These are phyloP conservation scores for Russula sp. DNA, from an alignment of 768 basidiomycete genomes.

Conservation along the genomic window DNA sequence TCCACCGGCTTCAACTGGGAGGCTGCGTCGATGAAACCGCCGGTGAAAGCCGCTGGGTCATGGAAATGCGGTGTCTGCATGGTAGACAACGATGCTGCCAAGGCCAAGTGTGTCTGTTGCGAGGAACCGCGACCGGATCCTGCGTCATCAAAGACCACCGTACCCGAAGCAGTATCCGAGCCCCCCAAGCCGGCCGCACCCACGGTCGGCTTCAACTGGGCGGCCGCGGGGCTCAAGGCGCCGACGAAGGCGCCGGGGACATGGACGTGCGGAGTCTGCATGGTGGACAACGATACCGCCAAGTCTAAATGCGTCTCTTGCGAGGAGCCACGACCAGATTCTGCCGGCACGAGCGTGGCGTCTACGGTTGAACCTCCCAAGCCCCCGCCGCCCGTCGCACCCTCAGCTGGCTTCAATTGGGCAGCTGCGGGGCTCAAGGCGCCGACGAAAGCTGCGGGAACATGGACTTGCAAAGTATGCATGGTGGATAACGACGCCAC, in stretches of 20 bases:
- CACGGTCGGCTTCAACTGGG: slow-evolving; percentile 34
- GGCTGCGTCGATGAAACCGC: slow-evolving; percentile 29
- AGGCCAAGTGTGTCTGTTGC: slow-evolving; percentile 45
- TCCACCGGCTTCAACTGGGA: slow-evolving; percentile 29
- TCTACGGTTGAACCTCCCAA: background rate
- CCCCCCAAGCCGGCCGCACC: background rate
- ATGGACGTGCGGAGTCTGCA: slow-evolving; percentile 40
- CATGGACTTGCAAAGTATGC: slow-evolving; percentile 41
- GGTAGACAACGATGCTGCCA: slow-evolving; percentile 42
- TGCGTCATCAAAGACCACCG: background rate
- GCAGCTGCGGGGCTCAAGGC: slow-evolving; percentile 34
- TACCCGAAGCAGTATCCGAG: background rate
- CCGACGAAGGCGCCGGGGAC: slow-evolving; percentile 26
- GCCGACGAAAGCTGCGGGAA: slow-evolving; percentile 26
- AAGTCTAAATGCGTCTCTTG: slow-evolving; percentile 33
- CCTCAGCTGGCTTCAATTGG: slow-evolving; percentile 34
- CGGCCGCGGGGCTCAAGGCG: slow-evolving; percentile 33
- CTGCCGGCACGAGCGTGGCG: background rate
- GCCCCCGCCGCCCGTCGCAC: background rate
- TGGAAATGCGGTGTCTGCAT: slow-evolving; percentile 30
- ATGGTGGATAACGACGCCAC: slow-evolving; percentile 27
- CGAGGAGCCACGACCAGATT: slow-evolving; percentile 21
- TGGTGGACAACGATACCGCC: slow-evolving; percentile 26
- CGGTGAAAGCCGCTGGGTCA: slow-evolving; percentile 17
- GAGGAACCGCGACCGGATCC: slow-evolving; percentile 29